Evolutionary conservation across 2,329 filamentous ascomycete species (phyloP).

Genomic region (Fusarium compactum): DNA sequence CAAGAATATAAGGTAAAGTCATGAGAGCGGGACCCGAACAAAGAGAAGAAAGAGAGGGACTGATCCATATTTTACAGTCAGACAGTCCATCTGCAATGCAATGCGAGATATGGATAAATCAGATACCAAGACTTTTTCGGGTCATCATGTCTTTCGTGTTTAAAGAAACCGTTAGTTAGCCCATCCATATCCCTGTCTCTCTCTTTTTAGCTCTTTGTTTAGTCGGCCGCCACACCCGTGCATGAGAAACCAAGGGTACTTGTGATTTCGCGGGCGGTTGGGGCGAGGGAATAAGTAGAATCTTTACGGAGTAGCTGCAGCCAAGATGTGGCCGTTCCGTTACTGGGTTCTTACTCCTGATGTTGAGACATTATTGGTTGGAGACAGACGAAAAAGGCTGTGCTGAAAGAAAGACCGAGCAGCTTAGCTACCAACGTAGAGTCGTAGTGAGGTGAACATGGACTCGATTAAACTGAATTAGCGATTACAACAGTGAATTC

Average conservation of each 20-base stretch:
- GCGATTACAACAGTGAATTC: neutral
- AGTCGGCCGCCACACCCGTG: slow-evolving; percentile 20
- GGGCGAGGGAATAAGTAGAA: neutral
- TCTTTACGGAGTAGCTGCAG: neutral
- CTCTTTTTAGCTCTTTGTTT: neutral
- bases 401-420: neutral
- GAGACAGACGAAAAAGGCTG: neutral
- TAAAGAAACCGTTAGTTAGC: slow-evolving; percentile 3
- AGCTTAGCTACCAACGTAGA: neutral
- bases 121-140: slow-evolving; percentile 17
- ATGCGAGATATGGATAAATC: neutral
- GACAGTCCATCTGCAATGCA: neutral
- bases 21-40: neutral
- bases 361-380: neutral
- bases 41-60: neutral
- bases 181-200: neutral
- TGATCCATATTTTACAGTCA: neutral
- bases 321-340: neutral
- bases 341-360: neutral
- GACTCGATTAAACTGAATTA: neutral
- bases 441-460: neutral
- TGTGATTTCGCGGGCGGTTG: neutral
- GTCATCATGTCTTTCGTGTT: neutral
- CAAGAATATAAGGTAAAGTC: neutral
- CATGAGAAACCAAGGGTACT: slow-evolving; percentile 8